Evolutionary conservation across 371 early-diverging fungal genomes (phyloP).

Genomic region (Mucor plumbeus): DNA sequence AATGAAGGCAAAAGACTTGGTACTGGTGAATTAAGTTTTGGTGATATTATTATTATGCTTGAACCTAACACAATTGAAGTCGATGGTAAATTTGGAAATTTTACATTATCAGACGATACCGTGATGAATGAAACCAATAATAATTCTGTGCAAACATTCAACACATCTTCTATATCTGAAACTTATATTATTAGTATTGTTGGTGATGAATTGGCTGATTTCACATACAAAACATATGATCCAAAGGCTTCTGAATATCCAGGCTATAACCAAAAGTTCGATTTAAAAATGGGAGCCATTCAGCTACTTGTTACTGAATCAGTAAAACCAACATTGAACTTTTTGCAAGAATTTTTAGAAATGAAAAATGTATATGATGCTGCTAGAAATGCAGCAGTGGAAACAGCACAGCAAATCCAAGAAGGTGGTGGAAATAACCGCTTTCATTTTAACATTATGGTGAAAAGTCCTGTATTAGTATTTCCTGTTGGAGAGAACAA

Average conservation of each 20-base stretch:
- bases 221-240: constrained; percentile 74
- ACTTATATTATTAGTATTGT: constrained; percentile 69
- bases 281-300: constrained; percentile 72
- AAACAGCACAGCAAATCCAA: constrained; percentile 75
- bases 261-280: constrained; percentile 71
- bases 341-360: constrained; percentile 77
- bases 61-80: constrained; percentile 56
- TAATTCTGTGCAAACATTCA: not conserved
- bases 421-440: constrained; percentile 44
- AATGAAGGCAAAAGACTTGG: constrained; percentile 69
- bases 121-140: not conserved
- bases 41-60: constrained; percentile 59
- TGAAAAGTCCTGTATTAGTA: constrained; percentile 90
- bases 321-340: constrained; percentile 57
- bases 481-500: constrained; percentile 72
- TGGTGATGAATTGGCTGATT: constrained; percentile 78
- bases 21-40: constrained; percentile 63
- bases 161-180: constrained; percentile 17
- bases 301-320: constrained; percentile 65
- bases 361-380: constrained; percentile 91
- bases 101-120: constrained; percentile 67
- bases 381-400: constrained; percentile 83
- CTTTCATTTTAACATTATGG: constrained; percentile 82
- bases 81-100: constrained; percentile 73
- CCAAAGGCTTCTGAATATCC: constrained; percentile 48